Evolutionary conservation across 1,284 basidiomycete species (phyloP), one percentile per base, ranked within the genome.

Genomic region (Chalciporus sp.): DNA sequence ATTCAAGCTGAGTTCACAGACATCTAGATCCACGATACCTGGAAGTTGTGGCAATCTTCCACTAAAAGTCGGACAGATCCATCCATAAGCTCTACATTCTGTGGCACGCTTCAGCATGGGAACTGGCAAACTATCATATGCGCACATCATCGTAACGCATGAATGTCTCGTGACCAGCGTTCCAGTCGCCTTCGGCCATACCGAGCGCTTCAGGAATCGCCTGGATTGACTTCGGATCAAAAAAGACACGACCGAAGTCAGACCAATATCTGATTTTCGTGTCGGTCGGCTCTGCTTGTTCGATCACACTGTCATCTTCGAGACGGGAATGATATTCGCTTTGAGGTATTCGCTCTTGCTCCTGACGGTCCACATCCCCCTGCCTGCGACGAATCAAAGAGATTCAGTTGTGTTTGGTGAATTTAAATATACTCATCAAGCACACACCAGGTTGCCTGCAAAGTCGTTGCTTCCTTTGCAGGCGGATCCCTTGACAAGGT

Each of bases 1-100:
- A 17, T 50, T 61, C 23, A 45, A 40, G 20, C 31, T 45, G 16
- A 51, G 10, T 53, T 47, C 43, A 5, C 27, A 42, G 29, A 42
- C 10, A 16, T 51, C 19, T n/a, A 49, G 39, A 14, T 23, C n/a
- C n/a, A 14, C 9, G n/a, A 57, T 61, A 87, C 88, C 79, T 92
- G 90, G 8, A 86, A 74, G 47, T 78, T 77, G 65, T 91, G 81
- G 63, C 87, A 89, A 59, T 90, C 88, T 66, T 92, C 90, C 2
- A 86, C 75, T 55, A 88, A 81, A 12, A 76, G 70, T 20, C 90
- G 77, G 50, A 91, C 73, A 9, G 83, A 74, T 6, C 79, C 82
- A 47, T 92, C 89, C 79, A 86, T 85, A 43, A 89, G 59, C 40
- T 76, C 77, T 19, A 67, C 69, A 47, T 82, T 78, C 87, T 88